phyloP scores from a whole-genome alignment of 2,329 filamentous ascomycete genomes.

The Hymenoscyphus albidus region DNA sequence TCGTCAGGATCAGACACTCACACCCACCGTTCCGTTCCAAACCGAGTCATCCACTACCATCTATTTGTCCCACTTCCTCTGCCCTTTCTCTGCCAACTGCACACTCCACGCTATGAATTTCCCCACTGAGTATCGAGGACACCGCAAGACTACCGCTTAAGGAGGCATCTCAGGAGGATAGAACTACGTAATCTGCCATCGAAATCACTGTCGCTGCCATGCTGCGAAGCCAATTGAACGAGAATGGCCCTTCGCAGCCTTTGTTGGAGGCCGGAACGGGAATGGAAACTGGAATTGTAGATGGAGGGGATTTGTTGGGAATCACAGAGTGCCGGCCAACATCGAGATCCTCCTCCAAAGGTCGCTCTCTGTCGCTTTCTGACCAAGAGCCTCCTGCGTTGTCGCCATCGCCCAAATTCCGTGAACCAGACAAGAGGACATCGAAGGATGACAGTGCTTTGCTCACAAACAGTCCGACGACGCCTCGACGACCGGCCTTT shows the following conservation, averaged over 20 bases:
- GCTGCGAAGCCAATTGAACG: constrained; percentile 26
- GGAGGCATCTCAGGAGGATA: not conserved
- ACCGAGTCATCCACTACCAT: not conserved
- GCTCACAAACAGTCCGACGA: constrained; percentile 50
- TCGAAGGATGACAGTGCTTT: constrained; percentile 36
- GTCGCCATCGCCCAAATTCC: constrained; percentile 35
- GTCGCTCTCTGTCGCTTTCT: constrained; percentile 32
- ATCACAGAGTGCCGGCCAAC: constrained; percentile 14
- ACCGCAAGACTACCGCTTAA: not conserved
- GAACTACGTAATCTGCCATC: not conserved
- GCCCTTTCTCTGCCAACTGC: not conserved
- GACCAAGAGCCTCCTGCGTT: constrained; percentile 31
- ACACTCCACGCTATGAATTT: not conserved
- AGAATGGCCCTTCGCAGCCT: constrained; percentile 9
- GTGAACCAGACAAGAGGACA: constrained; percentile 32
- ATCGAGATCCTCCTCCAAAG: constrained; percentile 33
- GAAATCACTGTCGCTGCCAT: constrained; percentile 12
- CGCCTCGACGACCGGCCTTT: constrained; percentile 66
- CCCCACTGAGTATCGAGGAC: not conserved
- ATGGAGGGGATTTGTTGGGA: constrained; percentile 9
- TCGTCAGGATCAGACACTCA: not conserved
- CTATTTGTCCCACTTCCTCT: not conserved
- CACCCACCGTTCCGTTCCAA: not conserved
- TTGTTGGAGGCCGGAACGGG: constrained; percentile 13
- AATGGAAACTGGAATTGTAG: not conserved